These are phyloP conservation scores for Syzygium grande DNA, from an alignment of 345 rosid genomes.

Conservation along the genomic window DNA sequence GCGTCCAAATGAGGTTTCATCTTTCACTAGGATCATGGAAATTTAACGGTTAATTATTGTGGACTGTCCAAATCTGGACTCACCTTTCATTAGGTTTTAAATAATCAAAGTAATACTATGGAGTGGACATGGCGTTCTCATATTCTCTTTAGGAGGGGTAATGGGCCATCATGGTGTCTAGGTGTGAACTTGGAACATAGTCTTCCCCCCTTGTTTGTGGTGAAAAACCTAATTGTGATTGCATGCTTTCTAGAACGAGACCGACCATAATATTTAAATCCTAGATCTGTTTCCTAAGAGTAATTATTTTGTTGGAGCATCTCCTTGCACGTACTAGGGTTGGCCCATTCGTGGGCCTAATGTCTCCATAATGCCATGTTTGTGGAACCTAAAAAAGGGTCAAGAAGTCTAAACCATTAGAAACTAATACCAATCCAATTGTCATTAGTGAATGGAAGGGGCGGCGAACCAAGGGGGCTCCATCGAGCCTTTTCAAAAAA, in stretches of 20 bases:
- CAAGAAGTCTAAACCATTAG: neutral
- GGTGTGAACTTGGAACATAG: slow-evolving; percentile 6
- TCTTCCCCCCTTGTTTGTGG: neutral
- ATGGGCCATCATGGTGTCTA: neutral
- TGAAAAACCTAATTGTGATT: slow-evolving; percentile 9
- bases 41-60: neutral
- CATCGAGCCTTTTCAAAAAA: neutral
- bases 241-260: slow-evolving; percentile 12
- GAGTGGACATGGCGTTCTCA: neutral
- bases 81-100: neutral
- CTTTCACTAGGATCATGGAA: neutral
- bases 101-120: neutral
- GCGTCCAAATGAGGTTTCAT: neutral
- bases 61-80: neutral
- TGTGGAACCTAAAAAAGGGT: neutral
- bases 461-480: slow-evolving; percentile 1
- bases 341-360: slow-evolving; percentile 8
- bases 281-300: neutral
- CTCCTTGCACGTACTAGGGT: neutral
- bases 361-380: slow-evolving; percentile 13
- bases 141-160: neutral
- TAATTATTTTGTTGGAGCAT: slow-evolving; percentile 4
- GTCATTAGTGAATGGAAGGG: slow-evolving; percentile 1
- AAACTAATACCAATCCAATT: neutral
- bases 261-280: slow-evolving; percentile 7